Base-by-base conservation (phyloP, 805 yeast species). In the Brettanomyces anomalus region DNA sequence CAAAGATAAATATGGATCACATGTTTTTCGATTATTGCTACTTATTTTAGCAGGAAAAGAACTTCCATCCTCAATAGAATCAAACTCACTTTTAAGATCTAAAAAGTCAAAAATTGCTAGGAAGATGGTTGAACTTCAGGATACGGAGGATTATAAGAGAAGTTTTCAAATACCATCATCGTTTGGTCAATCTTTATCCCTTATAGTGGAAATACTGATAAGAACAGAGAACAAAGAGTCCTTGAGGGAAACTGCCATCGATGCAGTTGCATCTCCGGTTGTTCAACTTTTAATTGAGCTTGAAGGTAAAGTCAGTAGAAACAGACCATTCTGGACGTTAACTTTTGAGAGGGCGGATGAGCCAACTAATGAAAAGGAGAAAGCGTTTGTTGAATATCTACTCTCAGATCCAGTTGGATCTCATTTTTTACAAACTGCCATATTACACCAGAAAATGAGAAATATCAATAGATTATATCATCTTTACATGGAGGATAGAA, bases 341-440 rank as follows among this genome's bases (percentile, higher is more conserved):
- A 67, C 81, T 0, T 85, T 87, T 64, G 59, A 62, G 36, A 62
- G 64, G 35, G 74, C 71, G 10, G 65, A 66, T 13, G 74, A 68
- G 3, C 78, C 70, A 46, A 69, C 62, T 40, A 79, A 81, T 48
- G 41, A 74, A 1, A 72, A 76, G 45, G 93, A 85, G 53, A 89
- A 76, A 48, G 77, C 93, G 0, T 88, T 84, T 59, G 80, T 89
- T 26, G 96, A 88, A 57, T 84, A 83, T 54, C 68, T 89, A 43
- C 64, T 90, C 32, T 77, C 93, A 7, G 96, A 88, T 56, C 70
- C 94, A 1, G 86, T 89, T n/a, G 98, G 97, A 0, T 83, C 95
- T 1, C 97, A 88, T 62, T 90, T 93, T 66, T 68, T 90, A 21
- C 87, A 93, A 60, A 72, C 80, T 16, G 73, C 79, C 10, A 68